Evolutionary conservation across 345 rosid genomes (phyloP), one percentile per base, ranked within the genome.

Genomic region (Eucalyptus marginata): DNA sequence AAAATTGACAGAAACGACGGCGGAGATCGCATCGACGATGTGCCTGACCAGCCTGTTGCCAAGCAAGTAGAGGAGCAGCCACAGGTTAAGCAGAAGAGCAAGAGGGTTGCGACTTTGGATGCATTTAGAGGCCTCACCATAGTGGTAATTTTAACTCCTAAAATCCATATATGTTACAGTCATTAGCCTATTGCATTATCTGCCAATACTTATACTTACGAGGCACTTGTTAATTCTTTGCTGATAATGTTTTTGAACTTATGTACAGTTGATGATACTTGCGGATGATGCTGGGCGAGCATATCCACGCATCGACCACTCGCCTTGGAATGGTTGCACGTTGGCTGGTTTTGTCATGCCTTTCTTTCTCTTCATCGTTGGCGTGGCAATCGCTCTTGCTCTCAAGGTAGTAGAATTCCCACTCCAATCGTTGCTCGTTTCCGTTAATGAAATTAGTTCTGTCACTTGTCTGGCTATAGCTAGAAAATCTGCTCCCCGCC

Each of bases 271-370:
- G 90, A 95, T 95, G 97, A 93, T 95, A 88, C 89, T 93, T 87
- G 96, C 93, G 47, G 96, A 95, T 87, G 90, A 95, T 91, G 96
- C 94, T 10, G 95, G 96, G 5, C 93, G 66, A 87, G 92, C 93
- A 27, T 95, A 94, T 68, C 79, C 94, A 24, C 86, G 93, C 18
- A 93, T 95, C 14, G 95, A 95, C 88, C 96, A 94, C 90, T 90
- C 96, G 7, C 96, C 96, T n/a, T 95, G 97, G 96, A 93, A 95
- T 31, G 96, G 96, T 1, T 94, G 96, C 91, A 94, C 93, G 2
- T 90, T 94, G 86, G 97, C 97, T 11, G 97, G 94, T 76, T 94
- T 94, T 85, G 96, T 94, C 33, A 94, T 95, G 96, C 97, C 97
- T 3, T 95, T 95, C 89, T 95, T 95, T 59, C 96, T 94, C 79